Evolutionary conservation across 306 rosid genomes (phyloP), one percentile per base, ranked within the genome.

Genomic region (Echinosophora koreensis): DNA sequence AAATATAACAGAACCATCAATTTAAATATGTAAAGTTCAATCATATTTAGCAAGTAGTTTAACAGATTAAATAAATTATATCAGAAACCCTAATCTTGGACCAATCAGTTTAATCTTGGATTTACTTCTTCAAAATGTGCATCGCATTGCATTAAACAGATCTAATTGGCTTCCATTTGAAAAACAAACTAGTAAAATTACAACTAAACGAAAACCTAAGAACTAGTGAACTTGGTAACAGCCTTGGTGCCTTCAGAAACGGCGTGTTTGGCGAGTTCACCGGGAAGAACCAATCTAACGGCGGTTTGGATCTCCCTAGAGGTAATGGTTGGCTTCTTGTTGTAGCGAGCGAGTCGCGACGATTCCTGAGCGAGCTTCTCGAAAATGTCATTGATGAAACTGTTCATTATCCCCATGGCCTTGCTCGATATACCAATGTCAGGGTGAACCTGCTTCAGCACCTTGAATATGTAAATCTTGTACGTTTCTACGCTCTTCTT

Each of bases 231-330:
- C 66, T 89, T 89, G 9, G 92, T 89, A 1, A 88, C 92, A 34
- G 88, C 90, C 84, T 88, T 88, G 1, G 92, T 88, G 0, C 90
- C 90, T 70, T 89, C 93, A 30, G 93, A 89, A 17, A 89, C 89
- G 2, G 87, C 90, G 27, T 89, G 93, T 80, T 86, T 89, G 0
- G 89, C 89, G 32, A 89, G 81, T 73, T 86, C 90, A 9, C 90
- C 90, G 1, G 92, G 90, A 1, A 86, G 84, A 6, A 89, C 92
- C 34, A 88, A 52, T 15, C 92, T 75, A 2, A 86, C 90, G 0
- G 88, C 90, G 0, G 92, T 88, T 56, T 88, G 92, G 13, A 88
- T 88, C 84, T 88, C 92, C 77, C 90, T 66, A 0, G 92, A 86
- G 8, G 92, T 84, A 5, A 88, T 84, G 4, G 92, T 88, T 0